Conservation (phyloP, 2,329 filamentous ascomycete genomes). For the Aspergillus clavatus region DNA sequence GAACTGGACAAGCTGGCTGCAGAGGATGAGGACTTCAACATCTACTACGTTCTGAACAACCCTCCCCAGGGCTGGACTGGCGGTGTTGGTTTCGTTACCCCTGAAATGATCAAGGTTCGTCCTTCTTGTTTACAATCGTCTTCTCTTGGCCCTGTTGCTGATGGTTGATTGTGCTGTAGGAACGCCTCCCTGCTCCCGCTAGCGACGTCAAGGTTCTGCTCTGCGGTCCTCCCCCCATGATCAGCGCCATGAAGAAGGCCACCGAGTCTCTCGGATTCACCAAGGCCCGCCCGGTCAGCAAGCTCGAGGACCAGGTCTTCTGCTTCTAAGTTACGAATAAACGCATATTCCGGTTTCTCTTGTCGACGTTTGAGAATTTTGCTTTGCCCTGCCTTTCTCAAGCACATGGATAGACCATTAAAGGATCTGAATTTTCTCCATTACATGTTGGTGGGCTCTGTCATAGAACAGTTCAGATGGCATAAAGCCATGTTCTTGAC, state of each 20-base stretch:
- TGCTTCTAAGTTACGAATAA: slow-evolving; percentile 62
- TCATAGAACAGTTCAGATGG: background rate
- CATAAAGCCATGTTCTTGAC: background rate
- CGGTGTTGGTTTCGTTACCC: slow-evolving; percentile 89
- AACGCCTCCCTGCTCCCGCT: slow-evolving; percentile 69
- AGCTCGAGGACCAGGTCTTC: slow-evolving; percentile 97
- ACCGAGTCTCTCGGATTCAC: slow-evolving; percentile 83
- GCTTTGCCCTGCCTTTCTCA: background rate
- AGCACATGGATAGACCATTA: background rate
- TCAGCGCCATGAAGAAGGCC: slow-evolving; percentile 94
- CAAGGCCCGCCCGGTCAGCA: slow-evolving; percentile 92
- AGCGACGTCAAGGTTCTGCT: slow-evolving; percentile 88
- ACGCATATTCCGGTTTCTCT: background rate
- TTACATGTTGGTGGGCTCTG: background rate
- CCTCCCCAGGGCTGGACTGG: slow-evolving; percentile 88
- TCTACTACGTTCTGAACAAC: slow-evolving; percentile 96
- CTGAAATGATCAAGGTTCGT: slow-evolving; percentile 85
- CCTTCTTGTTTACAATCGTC: background rate
- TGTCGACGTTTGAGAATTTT: background rate
- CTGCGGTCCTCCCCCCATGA: slow-evolving; percentile 95
- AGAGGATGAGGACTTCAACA: slow-evolving; percentile 74
- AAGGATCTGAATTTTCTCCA: background rate
- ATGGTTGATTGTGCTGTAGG: too few species aligned
- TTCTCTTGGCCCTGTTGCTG: too few species aligned
- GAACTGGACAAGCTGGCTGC: slow-evolving; percentile 75